Evolutionary conservation across 768 basidiomycete genomes (phyloP).

Genomic region (Infundibulicybe gibba): DNA sequence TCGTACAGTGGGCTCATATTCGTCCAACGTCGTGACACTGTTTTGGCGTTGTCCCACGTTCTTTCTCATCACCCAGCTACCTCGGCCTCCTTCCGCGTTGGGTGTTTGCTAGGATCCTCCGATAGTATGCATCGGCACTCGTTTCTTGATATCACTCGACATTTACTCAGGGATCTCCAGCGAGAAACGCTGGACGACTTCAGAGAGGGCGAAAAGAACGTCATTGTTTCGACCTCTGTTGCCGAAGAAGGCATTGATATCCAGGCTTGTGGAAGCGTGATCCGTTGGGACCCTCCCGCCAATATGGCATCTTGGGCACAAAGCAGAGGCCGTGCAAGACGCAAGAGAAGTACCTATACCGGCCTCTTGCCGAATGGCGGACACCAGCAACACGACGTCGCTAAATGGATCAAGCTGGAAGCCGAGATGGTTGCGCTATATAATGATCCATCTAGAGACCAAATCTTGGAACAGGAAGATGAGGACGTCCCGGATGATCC

Average conservation of each 20-base stretch:
- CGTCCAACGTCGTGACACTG: conserved; percentile 72
- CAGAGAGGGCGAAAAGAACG: conserved; percentile 62
- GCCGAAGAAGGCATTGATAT: conserved; percentile 89
- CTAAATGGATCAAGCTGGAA: conserved; percentile 58
- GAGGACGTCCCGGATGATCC: conserved; percentile 18
- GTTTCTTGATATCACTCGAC: conserved; percentile 70
- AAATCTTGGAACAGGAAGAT: conserved; percentile 17
- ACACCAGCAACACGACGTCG: conserved; percentile 34
- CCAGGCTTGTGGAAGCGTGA: conserved; percentile 76
- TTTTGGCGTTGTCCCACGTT: conserved; percentile 63
- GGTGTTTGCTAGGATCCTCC: conserved; percentile 65
- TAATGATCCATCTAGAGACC: conserved; percentile 35
- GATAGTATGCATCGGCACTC: conserved; percentile 51
- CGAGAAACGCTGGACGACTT: conserved; percentile 60
- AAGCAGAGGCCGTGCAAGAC: conserved; percentile 75
- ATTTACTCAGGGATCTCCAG: conserved; percentile 46
- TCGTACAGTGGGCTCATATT: conserved; percentile 73
- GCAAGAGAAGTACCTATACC: conserved; percentile 65
- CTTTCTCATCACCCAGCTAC: conserved; percentile 57
- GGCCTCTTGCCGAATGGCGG: conserved; percentile 60
- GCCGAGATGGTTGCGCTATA: conserved; percentile 59
- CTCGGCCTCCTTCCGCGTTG: conserved; percentile 47
- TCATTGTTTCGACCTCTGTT: conserved; percentile 73
- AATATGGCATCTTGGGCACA: conserved; percentile 87
- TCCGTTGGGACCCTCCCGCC: conserved; percentile 72